A percentile compares a stretch with the other conserved stretches of the same genome.
Conservation (phyloP, 2,329 filamentous ascomycete species). For the Talaromyces amestolkiae region DNA sequence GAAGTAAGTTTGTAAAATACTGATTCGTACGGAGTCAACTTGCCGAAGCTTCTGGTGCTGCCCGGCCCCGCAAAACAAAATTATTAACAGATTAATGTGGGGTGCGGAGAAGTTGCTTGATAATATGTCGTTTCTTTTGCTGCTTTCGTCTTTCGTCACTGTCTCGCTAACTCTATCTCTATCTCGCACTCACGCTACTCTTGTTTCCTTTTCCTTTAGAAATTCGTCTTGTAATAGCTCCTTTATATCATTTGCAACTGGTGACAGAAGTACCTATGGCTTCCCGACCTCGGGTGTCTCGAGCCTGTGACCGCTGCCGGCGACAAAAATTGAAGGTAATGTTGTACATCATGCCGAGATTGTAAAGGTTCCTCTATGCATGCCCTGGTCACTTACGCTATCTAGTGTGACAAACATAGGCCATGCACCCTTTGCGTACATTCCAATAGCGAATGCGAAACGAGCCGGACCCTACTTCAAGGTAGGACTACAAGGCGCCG, state of each 20-base stretch:
- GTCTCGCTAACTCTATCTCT: background rate
- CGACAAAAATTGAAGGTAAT: slow-evolving; percentile 35
- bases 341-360: background rate
- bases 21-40: too few species aligned
- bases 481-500: slow-evolving; percentile 8
- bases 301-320: slow-evolving; percentile 24
- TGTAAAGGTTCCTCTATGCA: background rate
- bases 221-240: background rate
- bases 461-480: slow-evolving; percentile 14
- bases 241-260: background rate
- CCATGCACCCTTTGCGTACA: slow-evolving; percentile 28
- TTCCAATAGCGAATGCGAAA: slow-evolving; percentile 22
- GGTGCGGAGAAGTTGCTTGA: background rate
- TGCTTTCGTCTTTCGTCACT: background rate
- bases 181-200: background rate
- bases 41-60: too few species aligned
- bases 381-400: background rate
- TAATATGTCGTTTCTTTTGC: background rate
- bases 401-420: slow-evolving; percentile 58
- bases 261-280: background rate
- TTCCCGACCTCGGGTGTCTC: slow-evolving; percentile 15
- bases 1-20: too few species aligned
- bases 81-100: background rate
- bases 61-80: too few species aligned
- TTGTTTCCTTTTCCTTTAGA: background rate